Percentiles rank a stretch among this genome's conserved stretches.
These are phyloP conservation scores for Colletotrichum spaethianum DNA, from an alignment of 2,329 filamentous ascomycete genomes.

Conservation along the genomic window DNA sequence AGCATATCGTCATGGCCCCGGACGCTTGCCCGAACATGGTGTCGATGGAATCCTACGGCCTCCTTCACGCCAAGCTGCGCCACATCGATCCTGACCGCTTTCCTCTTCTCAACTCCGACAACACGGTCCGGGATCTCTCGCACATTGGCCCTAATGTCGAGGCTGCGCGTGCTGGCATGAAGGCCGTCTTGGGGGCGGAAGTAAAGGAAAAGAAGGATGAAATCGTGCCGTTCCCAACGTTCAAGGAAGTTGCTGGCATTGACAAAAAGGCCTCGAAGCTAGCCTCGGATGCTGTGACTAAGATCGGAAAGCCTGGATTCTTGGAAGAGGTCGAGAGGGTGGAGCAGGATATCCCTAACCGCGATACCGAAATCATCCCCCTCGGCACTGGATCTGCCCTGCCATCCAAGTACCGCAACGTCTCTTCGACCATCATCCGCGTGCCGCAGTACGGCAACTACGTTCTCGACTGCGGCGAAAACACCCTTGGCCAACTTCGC, in stretches of 20 bases:
- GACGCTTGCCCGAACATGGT: slow-evolving; percentile 85
- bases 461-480: slow-evolving; percentile 92
- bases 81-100: slow-evolving; percentile 83
- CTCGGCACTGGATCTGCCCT: slow-evolving; percentile 92
- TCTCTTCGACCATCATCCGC: slow-evolving; percentile 87
- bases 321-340: slow-evolving; percentile 63
- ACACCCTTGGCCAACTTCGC: slow-evolving; percentile 88
- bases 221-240: slow-evolving; percentile 58
- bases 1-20: slow-evolving; percentile 83
- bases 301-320: slow-evolving; percentile 61
- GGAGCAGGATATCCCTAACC: slow-evolving; percentile 77
- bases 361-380: slow-evolving; percentile 86
- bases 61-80: slow-evolving; percentile 77
- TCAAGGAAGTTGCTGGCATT: slow-evolving; percentile 56
- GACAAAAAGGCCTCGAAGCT: slow-evolving; percentile 63
- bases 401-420: slow-evolving; percentile 95
- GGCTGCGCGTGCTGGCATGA: slow-evolving; percentile 60
- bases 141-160: slow-evolving; percentile 49
- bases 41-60: slow-evolving; percentile 75
- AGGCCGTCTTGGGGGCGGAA: slow-evolving; percentile 63
- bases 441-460: slow-evolving; percentile 91
- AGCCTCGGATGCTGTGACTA: slow-evolving; percentile 62
- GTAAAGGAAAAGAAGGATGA: slow-evolving; percentile 61
- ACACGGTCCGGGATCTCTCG: slow-evolving; percentile 53
- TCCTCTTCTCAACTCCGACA: slow-evolving; percentile 76